Percentiles rank a stretch among this genome's conserved stretches.
Evolutionary conservation across 768 basidiomycete genomes (phyloP).

Genomic region (Termitomyces sp.): DNA sequence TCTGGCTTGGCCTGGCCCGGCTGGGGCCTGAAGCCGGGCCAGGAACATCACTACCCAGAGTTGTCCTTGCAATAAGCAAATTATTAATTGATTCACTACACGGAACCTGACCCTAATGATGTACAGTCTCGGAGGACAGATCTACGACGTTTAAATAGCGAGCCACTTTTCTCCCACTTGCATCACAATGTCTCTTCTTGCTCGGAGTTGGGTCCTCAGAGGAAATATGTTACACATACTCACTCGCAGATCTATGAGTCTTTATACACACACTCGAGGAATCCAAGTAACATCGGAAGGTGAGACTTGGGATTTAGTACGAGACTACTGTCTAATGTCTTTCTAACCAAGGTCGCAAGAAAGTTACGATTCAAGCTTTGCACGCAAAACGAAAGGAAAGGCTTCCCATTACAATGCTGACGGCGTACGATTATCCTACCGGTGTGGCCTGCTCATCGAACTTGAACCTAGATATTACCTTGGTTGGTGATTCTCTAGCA

Average conservation of each 20-base stretch:
- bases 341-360: constrained; percentile 48
- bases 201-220: neutral
- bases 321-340: neutral
- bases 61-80: too few relatives aligned
- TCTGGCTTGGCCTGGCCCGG: too few relatives aligned
- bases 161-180: neutral
- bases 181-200: constrained; percentile 4
- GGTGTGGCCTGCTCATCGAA: constrained; percentile 56
- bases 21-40: too few relatives aligned
- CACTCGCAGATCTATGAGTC: constrained; percentile 28
- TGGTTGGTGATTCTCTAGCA: constrained; percentile 94
- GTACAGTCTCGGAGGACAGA: too few relatives aligned
- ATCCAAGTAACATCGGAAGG: constrained; percentile 15
- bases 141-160: neutral
- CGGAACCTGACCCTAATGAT: too few relatives aligned
- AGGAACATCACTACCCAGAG: too few relatives aligned
- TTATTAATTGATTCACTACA: too few relatives aligned
- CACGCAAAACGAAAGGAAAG: constrained; percentile 47
- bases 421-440: constrained; percentile 96
- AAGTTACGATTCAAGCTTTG: constrained; percentile 81
- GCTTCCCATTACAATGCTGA: constrained; percentile 85
- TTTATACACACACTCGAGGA: constrained; percentile 25
- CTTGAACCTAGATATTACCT: constrained; percentile 73
- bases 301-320: constrained; percentile 5
- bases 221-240: constrained; percentile 3